Conservation (phyloP, 768 basidiomycete genomes). For the Pleurotus tuoliensis region DNA sequence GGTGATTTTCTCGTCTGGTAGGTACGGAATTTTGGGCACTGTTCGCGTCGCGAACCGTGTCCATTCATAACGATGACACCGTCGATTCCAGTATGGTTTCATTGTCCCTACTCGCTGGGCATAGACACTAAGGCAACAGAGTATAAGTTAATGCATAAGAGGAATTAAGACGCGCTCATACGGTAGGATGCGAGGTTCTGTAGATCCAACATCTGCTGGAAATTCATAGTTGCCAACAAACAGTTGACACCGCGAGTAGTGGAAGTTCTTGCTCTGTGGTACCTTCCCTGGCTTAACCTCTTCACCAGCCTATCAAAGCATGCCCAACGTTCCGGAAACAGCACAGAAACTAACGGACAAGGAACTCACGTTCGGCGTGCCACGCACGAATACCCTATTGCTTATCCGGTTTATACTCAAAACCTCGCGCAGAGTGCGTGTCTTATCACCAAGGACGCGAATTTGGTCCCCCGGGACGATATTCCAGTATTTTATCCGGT, state of each 20-base stretch:
- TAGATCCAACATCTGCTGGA: constrained; percentile 36
- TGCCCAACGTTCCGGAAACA: background rate
- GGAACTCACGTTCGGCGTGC: constrained; percentile 30
- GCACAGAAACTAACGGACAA: background rate
- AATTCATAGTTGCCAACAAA: constrained; percentile 67
- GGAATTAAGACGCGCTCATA: constrained; percentile 26
- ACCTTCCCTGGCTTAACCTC: constrained; percentile 23
- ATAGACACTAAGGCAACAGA: constrained; percentile 54
- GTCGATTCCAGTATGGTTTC: constrained; percentile 54
- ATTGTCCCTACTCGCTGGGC: constrained; percentile 67
- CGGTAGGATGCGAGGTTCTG: constrained; percentile 40
- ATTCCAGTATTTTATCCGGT: constrained; percentile 85
- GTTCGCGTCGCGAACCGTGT: constrained; percentile 67
- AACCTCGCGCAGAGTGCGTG: constrained; percentile 62
- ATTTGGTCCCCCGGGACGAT: constrained; percentile 82
- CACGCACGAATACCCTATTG: constrained; percentile 60
- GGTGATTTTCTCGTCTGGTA: constrained; percentile 34
- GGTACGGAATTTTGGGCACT: constrained; percentile 48
- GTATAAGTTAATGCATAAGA: background rate
- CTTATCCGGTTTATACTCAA: constrained; percentile 68
- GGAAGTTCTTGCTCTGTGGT: constrained; percentile 46
- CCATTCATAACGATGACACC: constrained; percentile 62
- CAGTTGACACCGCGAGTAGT: constrained; percentile 80
- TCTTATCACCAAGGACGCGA: constrained; percentile 61
- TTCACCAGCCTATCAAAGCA: constrained; percentile 14